A percentile compares a stretch with the other conserved stretches of the same genome.
These are phyloP conservation scores for Mangifera indica DNA, from an alignment of 345 rosid species.

Conservation along the genomic window DNA sequence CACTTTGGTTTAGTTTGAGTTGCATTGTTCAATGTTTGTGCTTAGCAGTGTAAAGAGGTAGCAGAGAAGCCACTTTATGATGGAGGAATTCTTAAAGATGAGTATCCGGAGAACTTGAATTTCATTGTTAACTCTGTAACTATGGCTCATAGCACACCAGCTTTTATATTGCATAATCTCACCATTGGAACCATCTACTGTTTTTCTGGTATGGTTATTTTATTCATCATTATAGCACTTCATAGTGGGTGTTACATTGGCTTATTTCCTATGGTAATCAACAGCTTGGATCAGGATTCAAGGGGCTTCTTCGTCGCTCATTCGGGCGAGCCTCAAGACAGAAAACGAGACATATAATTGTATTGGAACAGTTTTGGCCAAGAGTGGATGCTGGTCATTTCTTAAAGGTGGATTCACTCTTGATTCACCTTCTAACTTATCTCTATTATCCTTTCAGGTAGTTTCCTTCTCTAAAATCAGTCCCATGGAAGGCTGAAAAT, in stretches of 20 bases:
- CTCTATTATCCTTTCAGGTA: conserved; percentile 59
- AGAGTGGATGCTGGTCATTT: conserved; percentile 88
- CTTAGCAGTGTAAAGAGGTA: conserved; percentile 55
- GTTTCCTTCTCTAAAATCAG: not conserved
- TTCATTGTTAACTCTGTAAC: not conserved
- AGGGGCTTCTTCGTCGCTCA: conserved; percentile 44
- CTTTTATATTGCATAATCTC: conserved; percentile 56
- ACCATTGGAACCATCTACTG: conserved; percentile 50
- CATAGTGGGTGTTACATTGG: too few relatives aligned
- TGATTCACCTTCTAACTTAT: conserved; percentile 42
- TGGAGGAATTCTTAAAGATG: conserved; percentile 67
- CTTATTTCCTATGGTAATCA: conserved; percentile 2
- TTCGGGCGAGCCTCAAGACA: conserved; percentile 64
- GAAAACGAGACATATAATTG: conserved; percentile 41
- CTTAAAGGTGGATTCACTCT: conserved; percentile 88
- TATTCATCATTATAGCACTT: not conserved
- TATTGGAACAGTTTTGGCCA: conserved; percentile 66
- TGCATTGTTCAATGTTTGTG: not conserved
- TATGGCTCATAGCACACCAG: conserved; percentile 37
- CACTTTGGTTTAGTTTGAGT: not conserved
- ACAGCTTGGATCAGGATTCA: conserved; percentile 71
- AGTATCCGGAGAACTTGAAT: conserved; percentile 11
- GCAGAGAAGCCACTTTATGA: conserved; percentile 65
- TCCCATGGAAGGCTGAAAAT: not conserved
- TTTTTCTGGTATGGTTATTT: conserved; percentile 58